Evolutionary conservation across 495 filamentous ascomycete genomes (phyloP).

Genomic region (Pyrenopolyporus hunteri): DNA sequence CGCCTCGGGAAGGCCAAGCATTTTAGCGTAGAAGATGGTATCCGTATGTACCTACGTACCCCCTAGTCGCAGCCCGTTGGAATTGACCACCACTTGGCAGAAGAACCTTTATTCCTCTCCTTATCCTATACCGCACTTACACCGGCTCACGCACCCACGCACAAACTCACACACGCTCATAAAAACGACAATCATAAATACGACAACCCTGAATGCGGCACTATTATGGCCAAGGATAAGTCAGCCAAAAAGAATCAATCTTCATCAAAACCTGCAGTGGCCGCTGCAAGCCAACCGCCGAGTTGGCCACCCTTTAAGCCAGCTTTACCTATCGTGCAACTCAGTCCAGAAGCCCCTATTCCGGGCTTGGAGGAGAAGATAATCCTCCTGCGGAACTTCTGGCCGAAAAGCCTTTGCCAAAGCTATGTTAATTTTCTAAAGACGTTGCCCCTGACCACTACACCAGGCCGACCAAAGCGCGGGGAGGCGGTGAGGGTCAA

Average conservation of each 20-base stretch:
- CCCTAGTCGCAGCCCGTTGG: not conserved
- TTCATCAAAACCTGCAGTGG: constrained; percentile 14
- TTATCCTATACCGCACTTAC: not conserved
- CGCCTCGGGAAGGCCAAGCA: not conserved
- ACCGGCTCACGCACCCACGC: too few relatives aligned
- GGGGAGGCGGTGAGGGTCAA: constrained; percentile 88
- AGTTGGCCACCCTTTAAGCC: constrained; percentile 83
- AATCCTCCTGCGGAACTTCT: constrained; percentile 76
- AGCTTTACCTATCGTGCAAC: constrained; percentile 68
- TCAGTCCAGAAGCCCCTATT: constrained; percentile 64
- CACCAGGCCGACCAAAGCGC: constrained; percentile 81
- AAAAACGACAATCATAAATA: too few relatives aligned
- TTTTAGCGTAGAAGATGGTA: not conserved
- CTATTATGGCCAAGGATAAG: constrained; percentile 28
- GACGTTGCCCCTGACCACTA: constrained; percentile 77
- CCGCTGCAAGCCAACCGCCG: constrained; percentile 45
- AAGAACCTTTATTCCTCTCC: not conserved
- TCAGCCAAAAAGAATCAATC: constrained; percentile 24
- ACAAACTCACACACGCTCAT: too few relatives aligned
- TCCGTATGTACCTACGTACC: constrained; percentile 1
- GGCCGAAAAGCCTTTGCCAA: constrained; percentile 78
- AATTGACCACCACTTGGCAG: not conserved
- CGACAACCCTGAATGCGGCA: too few relatives aligned
- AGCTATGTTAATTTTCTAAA: constrained; percentile 79
- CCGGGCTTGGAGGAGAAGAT: constrained; percentile 65